phyloP scores from a whole-genome alignment of 176 grass and related monocot genomes.

The Triticum turgidum region DNA sequence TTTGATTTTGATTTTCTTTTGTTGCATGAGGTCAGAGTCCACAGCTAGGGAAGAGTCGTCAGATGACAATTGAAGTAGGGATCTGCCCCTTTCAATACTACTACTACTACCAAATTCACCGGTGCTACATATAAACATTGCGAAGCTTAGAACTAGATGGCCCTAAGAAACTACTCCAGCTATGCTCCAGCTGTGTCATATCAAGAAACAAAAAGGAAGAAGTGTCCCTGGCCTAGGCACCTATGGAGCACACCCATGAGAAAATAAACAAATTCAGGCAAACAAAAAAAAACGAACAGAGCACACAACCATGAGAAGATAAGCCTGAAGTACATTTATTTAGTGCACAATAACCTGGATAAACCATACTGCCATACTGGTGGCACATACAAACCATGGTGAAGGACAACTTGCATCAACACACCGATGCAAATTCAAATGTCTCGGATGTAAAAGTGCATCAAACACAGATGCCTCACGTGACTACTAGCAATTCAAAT shows the following conservation, averaged over 20 bases:
- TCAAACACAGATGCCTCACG: conserved; percentile 11
- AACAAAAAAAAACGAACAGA: background rate
- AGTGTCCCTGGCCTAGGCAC: background rate
- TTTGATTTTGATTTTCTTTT: too few species aligned
- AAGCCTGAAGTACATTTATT: conserved; percentile 21
- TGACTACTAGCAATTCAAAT: background rate
- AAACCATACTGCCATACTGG: conserved; percentile 8
- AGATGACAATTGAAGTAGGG: too few species aligned
- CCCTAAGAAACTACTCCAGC: too few species aligned
- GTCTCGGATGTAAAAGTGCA: conserved; percentile 14
- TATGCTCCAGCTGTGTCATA: too few species aligned
- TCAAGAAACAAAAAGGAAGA: background rate
- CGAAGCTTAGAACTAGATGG: too few species aligned
- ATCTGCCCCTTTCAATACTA: too few species aligned
- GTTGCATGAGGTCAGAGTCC: too few species aligned
- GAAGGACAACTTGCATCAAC: conserved; percentile 37
- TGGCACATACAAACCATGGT: conserved; percentile 22
- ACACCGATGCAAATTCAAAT: background rate
- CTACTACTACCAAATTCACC: too few species aligned
- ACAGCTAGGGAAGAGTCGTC: too few species aligned
- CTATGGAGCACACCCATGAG: background rate
- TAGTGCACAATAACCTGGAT: background rate
- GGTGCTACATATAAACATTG: too few species aligned
- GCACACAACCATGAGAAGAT: background rate
- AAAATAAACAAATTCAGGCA: background rate